phyloP scores from a whole-genome alignment of 495 filamentous ascomycete species.

The Immersiella caudata region DNA sequence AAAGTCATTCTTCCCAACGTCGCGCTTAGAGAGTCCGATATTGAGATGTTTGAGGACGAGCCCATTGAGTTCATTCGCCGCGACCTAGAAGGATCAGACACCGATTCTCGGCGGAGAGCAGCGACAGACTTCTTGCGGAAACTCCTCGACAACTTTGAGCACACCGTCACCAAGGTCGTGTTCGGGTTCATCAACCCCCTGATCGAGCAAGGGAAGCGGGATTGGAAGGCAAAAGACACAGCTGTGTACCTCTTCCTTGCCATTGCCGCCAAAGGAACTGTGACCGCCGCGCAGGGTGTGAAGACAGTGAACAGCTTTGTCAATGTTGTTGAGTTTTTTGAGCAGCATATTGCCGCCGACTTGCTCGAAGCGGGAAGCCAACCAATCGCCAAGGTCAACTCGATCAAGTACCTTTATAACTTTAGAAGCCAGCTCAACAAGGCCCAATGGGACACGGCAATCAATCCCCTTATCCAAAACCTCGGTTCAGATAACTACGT shows the following conservation, averaged over 20 bases:
- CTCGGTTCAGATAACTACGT: conserved; percentile 86
- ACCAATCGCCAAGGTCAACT: conserved; percentile 92
- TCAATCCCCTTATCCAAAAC: conserved; percentile 88
- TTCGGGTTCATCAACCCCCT: conserved; percentile 83
- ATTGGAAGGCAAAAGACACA: conserved; percentile 98
- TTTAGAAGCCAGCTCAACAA: conserved; percentile 90
- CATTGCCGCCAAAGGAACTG: conserved; percentile 85
- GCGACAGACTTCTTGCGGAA: conserved; percentile 91
- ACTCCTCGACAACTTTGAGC: conserved; percentile 85
- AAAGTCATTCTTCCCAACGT: conserved; percentile 95
- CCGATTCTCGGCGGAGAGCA: conserved; percentile 85
- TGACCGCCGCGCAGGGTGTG: conserved; percentile 84
- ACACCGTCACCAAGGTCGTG: conserved; percentile 77
- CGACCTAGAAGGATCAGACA: conserved; percentile 95
- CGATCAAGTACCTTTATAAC: conserved; percentile 93
- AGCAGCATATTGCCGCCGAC: conserved; percentile 83
- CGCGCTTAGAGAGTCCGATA: conserved; percentile 83
- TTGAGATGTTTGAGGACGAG: conserved; percentile 96
- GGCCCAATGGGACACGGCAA: conserved; percentile 82
- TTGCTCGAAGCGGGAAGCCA: conserved; percentile 68
- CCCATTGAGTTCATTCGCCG: conserved; percentile 97
- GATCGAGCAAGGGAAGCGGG: conserved; percentile 63
- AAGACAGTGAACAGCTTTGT: conserved; percentile 82
- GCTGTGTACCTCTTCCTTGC: conserved; percentile 93
- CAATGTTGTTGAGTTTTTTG: conserved; percentile 90